Percentiles rank a stretch among this genome's conserved stretches.
These are phyloP conservation scores for Camellia oleifera DNA, from an alignment of 179 eudicot genomes.

Conservation along the genomic window DNA sequence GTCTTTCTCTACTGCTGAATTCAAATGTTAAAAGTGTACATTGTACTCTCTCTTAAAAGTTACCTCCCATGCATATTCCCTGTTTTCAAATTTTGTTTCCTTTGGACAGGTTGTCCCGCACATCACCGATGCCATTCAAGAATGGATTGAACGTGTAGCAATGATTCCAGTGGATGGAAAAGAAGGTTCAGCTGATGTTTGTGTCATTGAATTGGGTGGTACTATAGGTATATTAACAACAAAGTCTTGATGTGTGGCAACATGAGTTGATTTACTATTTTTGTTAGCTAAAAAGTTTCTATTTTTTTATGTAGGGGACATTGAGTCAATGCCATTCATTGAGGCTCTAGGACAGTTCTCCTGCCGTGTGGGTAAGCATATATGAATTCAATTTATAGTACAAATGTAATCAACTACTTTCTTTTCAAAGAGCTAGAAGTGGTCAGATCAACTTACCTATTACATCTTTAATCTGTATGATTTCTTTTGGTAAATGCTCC, in stretches of 20 bases:
- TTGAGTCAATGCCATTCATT: slow-evolving; percentile 87
- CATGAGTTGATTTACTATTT: slow-evolving; percentile 6
- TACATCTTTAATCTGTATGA: background rate
- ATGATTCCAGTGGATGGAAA: slow-evolving; percentile 81
- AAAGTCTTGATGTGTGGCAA: background rate
- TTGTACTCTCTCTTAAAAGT: slow-evolving; percentile 4
- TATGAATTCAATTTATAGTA: background rate
- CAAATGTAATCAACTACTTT: background rate
- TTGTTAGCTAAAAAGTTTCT: background rate
- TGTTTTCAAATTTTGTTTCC: slow-evolving; percentile 8
- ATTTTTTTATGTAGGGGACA: slow-evolving; percentile 55
- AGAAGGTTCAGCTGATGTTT: slow-evolving; percentile 90
- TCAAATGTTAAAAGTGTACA: background rate
- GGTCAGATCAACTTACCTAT: background rate
- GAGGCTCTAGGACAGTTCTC: slow-evolving; percentile 92
- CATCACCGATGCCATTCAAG: slow-evolving; percentile 79
- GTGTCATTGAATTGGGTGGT: slow-evolving; percentile 96
- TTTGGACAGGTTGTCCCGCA: slow-evolving; percentile 90
- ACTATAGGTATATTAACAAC: slow-evolving; percentile 59
- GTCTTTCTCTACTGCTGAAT: slow-evolving; percentile 29
- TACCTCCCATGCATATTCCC: background rate
- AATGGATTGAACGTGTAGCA: slow-evolving; percentile 94
- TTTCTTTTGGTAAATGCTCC: background rate
- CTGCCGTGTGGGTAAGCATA: slow-evolving; percentile 72
- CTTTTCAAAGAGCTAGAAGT: background rate